These are phyloP conservation scores for Monosporascus sp. DNA, from an alignment of 2,329 filamentous ascomycete species.

Conservation along the genomic window DNA sequence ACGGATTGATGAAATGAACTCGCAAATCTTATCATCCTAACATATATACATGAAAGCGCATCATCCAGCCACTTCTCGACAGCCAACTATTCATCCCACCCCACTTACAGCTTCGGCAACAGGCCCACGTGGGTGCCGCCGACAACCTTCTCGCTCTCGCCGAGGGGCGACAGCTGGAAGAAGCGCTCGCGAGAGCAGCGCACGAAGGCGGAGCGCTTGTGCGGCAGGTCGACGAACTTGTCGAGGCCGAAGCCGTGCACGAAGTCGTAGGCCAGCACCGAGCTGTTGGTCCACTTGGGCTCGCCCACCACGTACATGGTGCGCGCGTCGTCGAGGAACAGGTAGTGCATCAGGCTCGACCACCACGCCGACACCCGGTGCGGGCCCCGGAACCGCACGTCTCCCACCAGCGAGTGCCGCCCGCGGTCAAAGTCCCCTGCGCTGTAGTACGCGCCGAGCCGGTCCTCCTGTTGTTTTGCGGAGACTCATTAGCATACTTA, in stretches of 20 bases:
- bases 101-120: constrained; percentile 45
- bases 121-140: constrained; percentile 49
- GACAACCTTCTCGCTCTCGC: constrained; percentile 50
- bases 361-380: constrained; percentile 59
- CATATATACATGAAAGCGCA: too few species aligned
- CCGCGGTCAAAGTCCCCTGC: constrained; percentile 53
- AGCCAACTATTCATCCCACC: not conserved
- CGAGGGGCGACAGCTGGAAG: constrained; percentile 61
- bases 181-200: constrained; percentile 61
- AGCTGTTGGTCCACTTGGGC: constrained; percentile 65
- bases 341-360: constrained; percentile 57
- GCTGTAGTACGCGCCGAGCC: constrained; percentile 50
- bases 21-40: too few species aligned
- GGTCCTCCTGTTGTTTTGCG: constrained; percentile 40
- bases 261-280: constrained; percentile 69
- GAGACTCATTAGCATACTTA: too few species aligned
- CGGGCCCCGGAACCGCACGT: constrained; percentile 54
- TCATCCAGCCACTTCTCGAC: not conserved
- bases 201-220: constrained; percentile 66
- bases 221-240: constrained; percentile 66
- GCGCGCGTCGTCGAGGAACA: constrained; percentile 56
- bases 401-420: constrained; percentile 53
- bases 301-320: constrained; percentile 59
- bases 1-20: too few species aligned
- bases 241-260: constrained; percentile 68